phyloP scores from a whole-genome alignment of 1,284 basidiomycete genomes.

The Rhodofomes roseus region DNA sequence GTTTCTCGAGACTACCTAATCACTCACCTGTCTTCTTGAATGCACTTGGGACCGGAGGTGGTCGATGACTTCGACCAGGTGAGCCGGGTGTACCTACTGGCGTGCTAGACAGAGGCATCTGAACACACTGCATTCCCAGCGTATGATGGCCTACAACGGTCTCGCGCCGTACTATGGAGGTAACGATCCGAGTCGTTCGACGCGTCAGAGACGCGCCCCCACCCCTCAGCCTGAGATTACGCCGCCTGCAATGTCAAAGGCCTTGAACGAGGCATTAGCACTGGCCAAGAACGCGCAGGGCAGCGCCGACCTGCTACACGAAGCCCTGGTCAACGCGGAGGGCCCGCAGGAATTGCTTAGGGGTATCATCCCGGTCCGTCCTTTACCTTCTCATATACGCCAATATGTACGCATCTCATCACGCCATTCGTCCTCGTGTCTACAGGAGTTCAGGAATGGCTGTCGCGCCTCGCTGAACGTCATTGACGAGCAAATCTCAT shows the following conservation, averaged over 20 bases:
- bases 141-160: background rate
- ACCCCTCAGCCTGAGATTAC: too few relatives aligned
- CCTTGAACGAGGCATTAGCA: conserved; percentile 68
- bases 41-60: background rate
- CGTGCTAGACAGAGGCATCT: background rate
- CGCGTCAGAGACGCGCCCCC: background rate
- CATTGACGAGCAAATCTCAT: conserved; percentile 69
- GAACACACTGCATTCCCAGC: background rate
- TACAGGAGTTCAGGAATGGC: conserved; percentile 68
- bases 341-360: conserved; percentile 55
- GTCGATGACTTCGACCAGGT: background rate
- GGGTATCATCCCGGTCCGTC: conserved; percentile 50
- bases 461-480: conserved; percentile 68
- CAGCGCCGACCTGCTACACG: conserved; percentile 63
- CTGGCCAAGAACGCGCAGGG: conserved; percentile 72
- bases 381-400: background rate
- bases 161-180: background rate
- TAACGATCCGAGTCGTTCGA: background rate
- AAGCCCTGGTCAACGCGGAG: conserved; percentile 59
- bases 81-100: background rate
- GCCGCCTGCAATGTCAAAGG: conserved; percentile 37
- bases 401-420: background rate
- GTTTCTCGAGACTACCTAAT: background rate
- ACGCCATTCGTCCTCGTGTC: too few relatives aligned
- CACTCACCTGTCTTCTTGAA: background rate